Base-by-base conservation (phyloP, 202 grass and related monocot genomes). In the Schoenoplectus tabernaemontani region DNA sequence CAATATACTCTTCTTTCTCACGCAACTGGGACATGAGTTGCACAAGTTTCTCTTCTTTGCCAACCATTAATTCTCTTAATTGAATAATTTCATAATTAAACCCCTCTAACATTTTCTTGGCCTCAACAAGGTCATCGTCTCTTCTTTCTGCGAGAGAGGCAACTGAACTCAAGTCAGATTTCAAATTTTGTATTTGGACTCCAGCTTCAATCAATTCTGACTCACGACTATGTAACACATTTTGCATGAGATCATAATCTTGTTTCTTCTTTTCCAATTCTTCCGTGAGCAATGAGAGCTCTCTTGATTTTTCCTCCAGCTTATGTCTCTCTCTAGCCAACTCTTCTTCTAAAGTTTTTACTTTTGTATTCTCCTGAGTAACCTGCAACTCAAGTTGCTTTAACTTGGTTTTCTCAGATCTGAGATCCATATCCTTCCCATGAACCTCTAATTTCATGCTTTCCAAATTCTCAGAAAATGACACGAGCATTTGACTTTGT, bases 161-260 rank as follows among this genome's bases (percentile, higher is more conserved):
- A 47, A 93, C 77, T 61, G 88, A 89, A 30, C 83, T 84, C 46
- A 93, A 61, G 86, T 89, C 91, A 32, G 71, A 78, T 87, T 89
- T 89, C 88, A 96, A 89, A 84, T 87, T 80, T 73, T 91, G 86
- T 19, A 96, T 87, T 83, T 96, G 86, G 56, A 91, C 22, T 58
- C 86, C 84, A 4, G 88, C 90, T 64, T n/a, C 86, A 71, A 85
- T 71, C 65, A 96, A 58, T 70, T 93, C 93, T 53, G 86, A 86
- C 85, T 96, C 93, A 73, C 88, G 88, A 57, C 50, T 32, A 74
- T 87, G 58, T 74, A 93, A 87, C 83, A 87, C 83, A 22, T 89
- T 88, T 87, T 89, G 80, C 61, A 87, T 84, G 81, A 80, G 84
- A 64, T 78, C 32, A 67, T 84, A 89, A 42, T 85, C 88, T 20